Conservation (phyloP, 139 green algal species). For the Yamagishiella unicocca region DNA sequence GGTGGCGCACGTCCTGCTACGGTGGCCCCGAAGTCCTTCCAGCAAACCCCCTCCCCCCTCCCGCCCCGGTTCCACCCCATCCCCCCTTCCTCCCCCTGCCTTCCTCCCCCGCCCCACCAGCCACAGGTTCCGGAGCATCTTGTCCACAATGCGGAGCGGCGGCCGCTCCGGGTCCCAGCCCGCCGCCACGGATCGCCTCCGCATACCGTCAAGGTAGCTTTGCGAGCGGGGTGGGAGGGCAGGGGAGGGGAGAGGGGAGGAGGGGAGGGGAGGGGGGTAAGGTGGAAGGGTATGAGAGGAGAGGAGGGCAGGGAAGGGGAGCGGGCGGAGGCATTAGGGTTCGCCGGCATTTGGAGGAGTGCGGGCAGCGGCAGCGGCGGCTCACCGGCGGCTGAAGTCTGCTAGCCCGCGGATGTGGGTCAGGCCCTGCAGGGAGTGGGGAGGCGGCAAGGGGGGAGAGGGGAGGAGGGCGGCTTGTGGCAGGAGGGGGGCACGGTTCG, state of each 20-base stretch:
- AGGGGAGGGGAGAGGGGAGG: too few relatives aligned
- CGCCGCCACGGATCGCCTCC: not conserved
- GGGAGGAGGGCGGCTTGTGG: too few relatives aligned
- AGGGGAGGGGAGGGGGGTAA: too few relatives aligned
- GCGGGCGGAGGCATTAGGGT: too few relatives aligned
- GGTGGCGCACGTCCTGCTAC: too few relatives aligned
- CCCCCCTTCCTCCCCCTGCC: not conserved
- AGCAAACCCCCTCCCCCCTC: too few relatives aligned
- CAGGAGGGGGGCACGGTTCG: too few relatives aligned
- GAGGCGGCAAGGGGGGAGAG: too few relatives aligned
- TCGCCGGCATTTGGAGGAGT: too few relatives aligned
- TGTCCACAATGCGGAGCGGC: constrained; percentile 76
- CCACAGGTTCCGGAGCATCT: constrained; percentile 88
- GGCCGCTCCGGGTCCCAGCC: not conserved
- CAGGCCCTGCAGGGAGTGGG: constrained; percentile 25
- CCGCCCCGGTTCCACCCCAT: not conserved
- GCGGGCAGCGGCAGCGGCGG: not conserved
- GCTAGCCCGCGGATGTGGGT: not conserved
- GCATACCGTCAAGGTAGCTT: constrained; percentile 34
- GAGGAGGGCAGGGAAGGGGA: too few relatives aligned
- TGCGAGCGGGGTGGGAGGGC: not conserved
- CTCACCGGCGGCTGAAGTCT: constrained; percentile 1
- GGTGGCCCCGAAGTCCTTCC: too few relatives aligned
- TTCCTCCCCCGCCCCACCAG: constrained; percentile 52
- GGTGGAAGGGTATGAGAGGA: too few relatives aligned